Conservation (phyloP, 306 rosid species). For the Canavalia ensiformis region DNA sequence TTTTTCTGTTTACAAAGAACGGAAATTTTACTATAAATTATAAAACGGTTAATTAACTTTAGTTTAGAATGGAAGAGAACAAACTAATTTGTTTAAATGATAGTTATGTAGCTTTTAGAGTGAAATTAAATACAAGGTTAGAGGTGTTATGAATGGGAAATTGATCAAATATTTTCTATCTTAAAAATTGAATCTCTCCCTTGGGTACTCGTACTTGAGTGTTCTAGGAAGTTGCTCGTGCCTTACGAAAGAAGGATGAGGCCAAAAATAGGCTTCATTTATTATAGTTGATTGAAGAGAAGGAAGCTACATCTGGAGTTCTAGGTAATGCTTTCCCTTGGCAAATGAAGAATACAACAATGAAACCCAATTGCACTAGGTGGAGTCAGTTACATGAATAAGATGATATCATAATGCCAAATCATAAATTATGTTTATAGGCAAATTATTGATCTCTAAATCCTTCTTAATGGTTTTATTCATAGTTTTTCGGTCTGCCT, state of each 20-base stretch:
- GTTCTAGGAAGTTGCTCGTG: not conserved
- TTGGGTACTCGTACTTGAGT: not conserved
- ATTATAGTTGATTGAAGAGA: not conserved
- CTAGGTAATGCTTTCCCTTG: slow-evolving; percentile 6
- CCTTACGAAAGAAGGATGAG: slow-evolving; percentile 6
- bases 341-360: not conserved
- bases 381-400: not conserved
- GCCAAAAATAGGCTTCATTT: slow-evolving; percentile 19
- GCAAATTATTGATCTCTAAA: not conserved
- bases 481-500: not conserved
- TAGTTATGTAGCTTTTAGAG: not conserved
- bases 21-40: not conserved
- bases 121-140: not conserved
- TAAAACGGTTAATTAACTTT: slow-evolving; percentile 17
- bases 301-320: not conserved
- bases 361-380: not conserved
- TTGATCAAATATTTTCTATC: slow-evolving; percentile 13
- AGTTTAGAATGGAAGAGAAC: slow-evolving; percentile 28
- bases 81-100: slow-evolving; percentile 23
- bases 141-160: slow-evolving; percentile 26
- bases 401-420: not conserved
- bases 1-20: not conserved
- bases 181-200: slow-evolving; percentile 32
- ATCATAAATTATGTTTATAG: not conserved
- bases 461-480: too few relatives aligned